phyloP scores from a whole-genome alignment of 2,329 filamentous ascomycete species.

The Magnaporthiopsis poae region DNA sequence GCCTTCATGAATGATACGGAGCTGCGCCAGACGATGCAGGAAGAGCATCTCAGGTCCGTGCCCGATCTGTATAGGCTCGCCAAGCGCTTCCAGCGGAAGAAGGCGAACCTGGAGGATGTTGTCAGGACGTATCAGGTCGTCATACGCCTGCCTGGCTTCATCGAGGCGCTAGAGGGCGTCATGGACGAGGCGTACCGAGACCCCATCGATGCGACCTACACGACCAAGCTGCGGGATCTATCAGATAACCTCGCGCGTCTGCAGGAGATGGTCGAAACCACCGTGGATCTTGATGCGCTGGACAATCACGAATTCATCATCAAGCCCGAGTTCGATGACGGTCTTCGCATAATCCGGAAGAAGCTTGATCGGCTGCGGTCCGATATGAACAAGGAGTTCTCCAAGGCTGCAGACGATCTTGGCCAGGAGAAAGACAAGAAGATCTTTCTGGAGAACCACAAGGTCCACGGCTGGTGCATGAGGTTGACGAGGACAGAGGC shows the following conservation, averaged over 20 bases:
- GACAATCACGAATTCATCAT: slow-evolving; percentile 98
- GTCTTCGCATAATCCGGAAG: slow-evolving; percentile 75
- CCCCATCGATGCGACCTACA: slow-evolving; percentile 78
- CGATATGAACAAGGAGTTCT: slow-evolving; percentile 77
- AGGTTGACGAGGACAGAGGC: slow-evolving; percentile 84
- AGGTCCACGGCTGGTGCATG: slow-evolving; percentile 93
- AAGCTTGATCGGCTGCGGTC: slow-evolving; percentile 76
- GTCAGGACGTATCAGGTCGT: slow-evolving; percentile 90
- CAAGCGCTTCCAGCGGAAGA: slow-evolving; percentile 87
- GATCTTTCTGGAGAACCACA: slow-evolving; percentile 92
- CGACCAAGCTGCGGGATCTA: slow-evolving; percentile 65
- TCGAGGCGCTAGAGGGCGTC: slow-evolving; percentile 78
- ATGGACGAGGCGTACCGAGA: slow-evolving; percentile 93
- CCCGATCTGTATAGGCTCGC: slow-evolving; percentile 88
- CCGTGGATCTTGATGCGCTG: slow-evolving; percentile 86
- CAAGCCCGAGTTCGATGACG: slow-evolving; percentile 94
- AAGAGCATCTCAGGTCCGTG: slow-evolving; percentile 84
- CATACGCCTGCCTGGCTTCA: slow-evolving; percentile 81
- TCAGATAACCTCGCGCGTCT: slow-evolving; percentile 73
- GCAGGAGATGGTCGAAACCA: slow-evolving; percentile 97
- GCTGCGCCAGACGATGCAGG: slow-evolving; percentile 88
- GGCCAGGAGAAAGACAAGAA: slow-evolving; percentile 95
- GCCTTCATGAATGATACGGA: slow-evolving; percentile 90
- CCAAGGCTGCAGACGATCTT: slow-evolving; percentile 66
- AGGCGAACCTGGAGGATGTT: slow-evolving; percentile 88